Base-by-base conservation (phyloP, 768 basidiomycete species). In the Boletales sp. region DNA sequence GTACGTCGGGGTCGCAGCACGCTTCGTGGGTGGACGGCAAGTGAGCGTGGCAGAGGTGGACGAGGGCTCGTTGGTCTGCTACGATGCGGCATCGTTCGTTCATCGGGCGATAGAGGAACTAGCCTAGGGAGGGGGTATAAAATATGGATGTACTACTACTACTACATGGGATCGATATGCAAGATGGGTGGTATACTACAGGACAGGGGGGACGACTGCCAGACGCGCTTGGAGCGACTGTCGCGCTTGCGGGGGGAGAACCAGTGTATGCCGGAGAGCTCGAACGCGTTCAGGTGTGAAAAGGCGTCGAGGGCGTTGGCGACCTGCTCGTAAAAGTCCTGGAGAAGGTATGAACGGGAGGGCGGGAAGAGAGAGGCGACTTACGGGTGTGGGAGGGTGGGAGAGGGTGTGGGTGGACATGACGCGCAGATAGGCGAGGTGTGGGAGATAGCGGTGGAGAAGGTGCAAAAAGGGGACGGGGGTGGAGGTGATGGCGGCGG, bases 261-360 rank as follows among this genome's bases (percentile, higher is more conserved):
- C 86, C 87, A 90, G 56, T 84, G 84, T 69, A 89, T 80, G 32
- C 87, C 88, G 41, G 78, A 83, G 28, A 90, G 78, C 62, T 89
- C 87, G 59, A 87, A 87, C 41, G 79, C 78, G 54, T 76, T 70
- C 33, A 90, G 75, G 48, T 78, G 69, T n/a, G 79, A 70, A 54
- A 90, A 77, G 8, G 76, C 75, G n/a, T 75, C 72, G 53, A 90
- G 73, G 7, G 74, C 71, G 42, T 69, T 68, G 46, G 84, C 77
- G 38, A 86, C 78, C 54, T 83, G 75, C 41, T 80, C 71, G 58
- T 84, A 84, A 61, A 86, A 86, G 17, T 74, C 72, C 84, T 89
- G 60, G 10, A 12, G 30, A 28, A 31, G 34, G 17, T 55, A 50
- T 62, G 30, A 57, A 39, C 52, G 60, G 63, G 53, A 41, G 42